Evolutionary conservation across 2,329 filamentous ascomycete genomes (phyloP), one percentile per base, ranked within the genome.

Genomic region (Ceratocystis alfenasii): DNA sequence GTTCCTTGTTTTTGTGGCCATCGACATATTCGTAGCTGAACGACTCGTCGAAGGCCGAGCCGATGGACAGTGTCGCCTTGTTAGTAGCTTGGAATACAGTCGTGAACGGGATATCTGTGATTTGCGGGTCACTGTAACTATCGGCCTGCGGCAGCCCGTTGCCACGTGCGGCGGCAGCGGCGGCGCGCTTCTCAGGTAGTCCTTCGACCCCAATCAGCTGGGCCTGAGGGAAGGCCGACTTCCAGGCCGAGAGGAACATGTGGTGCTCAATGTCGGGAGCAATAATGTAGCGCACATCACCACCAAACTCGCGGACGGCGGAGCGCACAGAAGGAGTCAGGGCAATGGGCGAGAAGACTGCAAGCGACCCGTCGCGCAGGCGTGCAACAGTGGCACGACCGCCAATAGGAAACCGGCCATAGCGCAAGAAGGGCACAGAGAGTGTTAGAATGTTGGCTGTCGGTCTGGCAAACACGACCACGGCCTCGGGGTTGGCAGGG

Each of bases 231-330:
- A 84, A 97, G 33, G 84, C 88, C 62, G 82, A 78, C 71, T 88
- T 85, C 93, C 94, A 99, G 62, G 89, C 81, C 0, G 88, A 87
- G 65, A 99, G 74, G 78, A 94, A 95, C 74, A 99, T 90, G 81
- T 99, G 94, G 76, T 99, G 94, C 78, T 99, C 91, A 63, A 89
- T 81, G 74, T 99, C 94, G 1, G 87, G 84, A 0, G 94, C 93
- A 30, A 93, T 80, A 70, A 99, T 86, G 80, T 97, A 97, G 70
- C 82, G 83, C 63, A 96, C 84, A 15, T 84, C 80, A 63, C 86
- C 86, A 68, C 86, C 86, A 66, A 90, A 77, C 45, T 84, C 79
- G 65, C 80, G 77, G 63, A 89, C 78, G 74, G 87, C 85, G 70
- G 79, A 74, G 69, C 81, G 84, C 48, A 91, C 86, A 66, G 87